Base-by-base conservation (phyloP, 1,284 basidiomycete genomes). In the Singerocomus rubriflavus region DNA sequence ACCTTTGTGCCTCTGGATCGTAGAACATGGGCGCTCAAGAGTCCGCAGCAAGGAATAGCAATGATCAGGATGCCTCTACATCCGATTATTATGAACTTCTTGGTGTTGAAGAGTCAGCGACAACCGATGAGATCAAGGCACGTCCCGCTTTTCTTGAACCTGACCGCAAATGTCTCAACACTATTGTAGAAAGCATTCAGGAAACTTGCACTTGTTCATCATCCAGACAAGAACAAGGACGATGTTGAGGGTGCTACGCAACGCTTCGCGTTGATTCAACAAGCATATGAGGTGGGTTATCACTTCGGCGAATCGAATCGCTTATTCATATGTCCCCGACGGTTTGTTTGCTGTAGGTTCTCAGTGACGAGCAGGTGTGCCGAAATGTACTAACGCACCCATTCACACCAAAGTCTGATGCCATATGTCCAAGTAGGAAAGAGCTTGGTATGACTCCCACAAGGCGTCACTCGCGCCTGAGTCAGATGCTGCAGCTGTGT, bases 391-490 rank as follows among this genome's bases (percentile, higher is more conserved):
- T 41, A 27, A 46, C 48, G 56, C 48, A 6, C n/a, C 6, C 16
- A 17, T 35, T 16, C 7, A 25, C 36, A 26, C n/a, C 31, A 35
- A 40, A 44, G 36, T 42, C 52, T 69, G 48, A 68, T 52, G 27
- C 7, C 37, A 12, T 57, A 57, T 27, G 53, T 56, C 62, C 64
- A 74, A 77, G 73, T 80, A 94, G 91, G 95, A 99, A 78, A 79
- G 96, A 55, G 94, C 96, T 37, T 99, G 95, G 91, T 99, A 99
- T 68, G 96, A 99, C 68, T 85, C 85, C n/a, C 95, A 98, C 68
- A 82, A 91, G 40, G 87, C 92, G 31, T 88, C 89, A n/a, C 76
- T 93, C 8, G 77, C 79, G 11, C 89, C 91, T 2, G 88, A 91
- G 59, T 85, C 89, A 36, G 93, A 95, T 66, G 88, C 82, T 17